Evolutionary conservation across 2,329 filamentous ascomycete species (phyloP).

Genomic region (Venturia pyrina): DNA sequence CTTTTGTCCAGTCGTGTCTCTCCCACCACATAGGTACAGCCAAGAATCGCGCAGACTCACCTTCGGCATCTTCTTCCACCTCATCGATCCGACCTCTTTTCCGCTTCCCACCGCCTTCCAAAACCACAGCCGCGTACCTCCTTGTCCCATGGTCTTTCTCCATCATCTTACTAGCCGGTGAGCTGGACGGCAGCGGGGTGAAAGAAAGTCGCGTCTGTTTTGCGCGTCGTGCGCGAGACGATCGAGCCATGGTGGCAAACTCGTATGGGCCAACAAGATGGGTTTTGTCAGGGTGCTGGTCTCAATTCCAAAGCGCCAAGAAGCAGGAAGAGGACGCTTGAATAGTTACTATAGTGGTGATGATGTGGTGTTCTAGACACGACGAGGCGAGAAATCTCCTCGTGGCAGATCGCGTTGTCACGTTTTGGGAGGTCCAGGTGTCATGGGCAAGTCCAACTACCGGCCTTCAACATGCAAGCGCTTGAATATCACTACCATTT

Average conservation of each 20-base stretch:
- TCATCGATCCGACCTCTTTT: conserved; percentile 1
- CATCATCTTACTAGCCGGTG: background rate
- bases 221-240: background rate
- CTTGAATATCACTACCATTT: no score
- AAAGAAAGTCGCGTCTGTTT: conserved; percentile 10
- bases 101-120: background rate
- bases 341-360: background rate
- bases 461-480: no score
- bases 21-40: background rate
- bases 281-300: background rate
- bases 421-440: background rate
- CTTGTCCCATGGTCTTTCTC: conserved; percentile 4
- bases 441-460: no score
- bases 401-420: background rate
- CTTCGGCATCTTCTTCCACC: background rate
- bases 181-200: conserved; percentile 7
- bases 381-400: background rate
- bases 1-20: background rate
- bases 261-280: background rate
- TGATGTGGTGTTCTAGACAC: background rate
- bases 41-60: background rate
- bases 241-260: background rate
- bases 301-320: background rate
- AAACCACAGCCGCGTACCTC: background rate
- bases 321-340: background rate